Conservation (phyloP, 2,329 filamentous ascomycete species). For the Tolypocladium inflatum region DNA sequence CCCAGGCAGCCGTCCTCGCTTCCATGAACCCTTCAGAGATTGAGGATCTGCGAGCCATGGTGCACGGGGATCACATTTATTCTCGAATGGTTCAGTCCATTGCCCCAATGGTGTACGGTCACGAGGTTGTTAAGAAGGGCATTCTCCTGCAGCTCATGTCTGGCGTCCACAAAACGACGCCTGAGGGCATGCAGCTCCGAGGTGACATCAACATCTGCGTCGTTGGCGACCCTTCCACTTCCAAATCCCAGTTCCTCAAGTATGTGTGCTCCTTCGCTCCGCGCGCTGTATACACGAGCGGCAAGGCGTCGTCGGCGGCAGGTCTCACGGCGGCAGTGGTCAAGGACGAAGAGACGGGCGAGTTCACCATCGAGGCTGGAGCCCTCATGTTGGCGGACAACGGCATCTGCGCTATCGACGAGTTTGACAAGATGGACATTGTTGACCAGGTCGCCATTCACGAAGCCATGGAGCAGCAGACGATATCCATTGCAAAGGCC, state of each 20-base stretch:
- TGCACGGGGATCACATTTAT: slow-evolving; percentile 94
- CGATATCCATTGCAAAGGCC: slow-evolving; percentile 96
- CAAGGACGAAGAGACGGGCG: slow-evolving; percentile 96
- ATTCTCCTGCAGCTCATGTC: slow-evolving; percentile 88
- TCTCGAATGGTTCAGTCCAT: slow-evolving; percentile 85
- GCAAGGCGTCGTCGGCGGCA: slow-evolving; percentile 93
- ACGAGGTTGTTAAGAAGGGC: slow-evolving; percentile 96
- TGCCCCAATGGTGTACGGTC: slow-evolving; percentile 93
- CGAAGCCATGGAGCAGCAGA: slow-evolving; percentile 99
- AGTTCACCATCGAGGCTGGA: slow-evolving; percentile 97
- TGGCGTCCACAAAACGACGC: slow-evolving; percentile 85
- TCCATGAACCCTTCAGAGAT: slow-evolving; percentile 83
- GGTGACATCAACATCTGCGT: slow-evolving; percentile 99
- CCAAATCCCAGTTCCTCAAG: slow-evolving; percentile 96
- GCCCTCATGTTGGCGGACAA: slow-evolving; percentile 96
- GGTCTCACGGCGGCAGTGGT: slow-evolving; percentile 95
- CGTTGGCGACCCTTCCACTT: slow-evolving; percentile 92
- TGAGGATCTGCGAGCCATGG: slow-evolving; percentile 83
- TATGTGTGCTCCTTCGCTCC: slow-evolving; percentile 97
- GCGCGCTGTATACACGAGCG: slow-evolving; percentile 92
- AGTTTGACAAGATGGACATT: slow-evolving; percentile 99
- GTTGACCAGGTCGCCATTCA: slow-evolving; percentile 96
- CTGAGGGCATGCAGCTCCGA: slow-evolving; percentile 90
- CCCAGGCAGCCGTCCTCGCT: slow-evolving; percentile 77
- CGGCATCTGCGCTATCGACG: slow-evolving; percentile 95